A percentile compares a stretch with the other conserved stretches of the same genome.
Conservation (phyloP, 2,329 filamentous ascomycete species). For the Cordyceps cateniannulata region DNA sequence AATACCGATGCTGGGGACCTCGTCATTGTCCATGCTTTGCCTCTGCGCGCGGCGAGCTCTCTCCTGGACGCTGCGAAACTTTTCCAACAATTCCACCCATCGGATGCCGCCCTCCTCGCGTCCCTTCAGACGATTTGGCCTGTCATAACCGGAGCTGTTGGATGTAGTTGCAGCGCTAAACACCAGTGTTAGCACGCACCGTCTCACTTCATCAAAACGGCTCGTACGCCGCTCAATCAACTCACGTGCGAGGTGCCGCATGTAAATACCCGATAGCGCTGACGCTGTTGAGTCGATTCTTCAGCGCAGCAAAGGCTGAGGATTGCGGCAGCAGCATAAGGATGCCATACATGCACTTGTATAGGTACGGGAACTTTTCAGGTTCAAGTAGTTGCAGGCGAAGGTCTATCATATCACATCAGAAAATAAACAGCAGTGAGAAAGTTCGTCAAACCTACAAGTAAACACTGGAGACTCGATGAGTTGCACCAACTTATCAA, state of each 20-base stretch:
- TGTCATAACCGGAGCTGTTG: slow-evolving; percentile 55
- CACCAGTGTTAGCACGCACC: neutral
- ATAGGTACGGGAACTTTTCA: slow-evolving; percentile 88
- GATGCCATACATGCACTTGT: slow-evolving; percentile 95
- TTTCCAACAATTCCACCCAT: slow-evolving; percentile 90
- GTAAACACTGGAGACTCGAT: slow-evolving; percentile 97
- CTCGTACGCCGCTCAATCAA: neutral
- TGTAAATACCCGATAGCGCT: slow-evolving; percentile 95
- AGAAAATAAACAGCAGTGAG: neutral
- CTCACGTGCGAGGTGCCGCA: slow-evolving; percentile 70
- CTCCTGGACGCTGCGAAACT: slow-evolving; percentile 89
- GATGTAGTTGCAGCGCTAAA: slow-evolving; percentile 40
- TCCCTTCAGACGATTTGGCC: slow-evolving; percentile 70
- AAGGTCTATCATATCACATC: slow-evolving; percentile 55
- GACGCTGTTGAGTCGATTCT: slow-evolving; percentile 94
- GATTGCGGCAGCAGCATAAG: slow-evolving; percentile 98
- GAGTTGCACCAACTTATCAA: slow-evolving; percentile 94
- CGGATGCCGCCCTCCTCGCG: slow-evolving; percentile 79
- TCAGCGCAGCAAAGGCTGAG: slow-evolving; percentile 90
- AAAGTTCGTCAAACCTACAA: slow-evolving; percentile 49
- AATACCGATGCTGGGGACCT: slow-evolving; percentile 39
- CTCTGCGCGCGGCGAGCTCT: slow-evolving; percentile 67
- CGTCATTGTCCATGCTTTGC: slow-evolving; percentile 44
- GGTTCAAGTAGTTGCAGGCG: slow-evolving; percentile 92
- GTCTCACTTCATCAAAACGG: neutral